Conservation (phyloP, 805 yeast genomes). For the Ogataea pignaliae region DNA sequence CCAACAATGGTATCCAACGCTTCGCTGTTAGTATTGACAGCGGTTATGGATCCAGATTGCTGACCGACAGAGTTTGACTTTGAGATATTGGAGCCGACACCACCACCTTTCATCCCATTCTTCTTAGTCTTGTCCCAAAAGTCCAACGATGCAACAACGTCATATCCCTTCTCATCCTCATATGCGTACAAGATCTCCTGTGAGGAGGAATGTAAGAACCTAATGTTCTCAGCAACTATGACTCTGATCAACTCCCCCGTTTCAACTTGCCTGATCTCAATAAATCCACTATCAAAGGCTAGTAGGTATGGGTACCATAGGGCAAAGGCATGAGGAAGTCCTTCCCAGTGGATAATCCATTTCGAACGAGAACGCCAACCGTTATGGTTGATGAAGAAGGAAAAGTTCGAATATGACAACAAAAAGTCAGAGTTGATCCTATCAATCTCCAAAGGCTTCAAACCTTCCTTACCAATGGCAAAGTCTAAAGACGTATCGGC, state of each 20-base stretch:
- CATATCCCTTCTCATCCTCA: conserved; percentile 86
- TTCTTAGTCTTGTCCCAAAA: conserved; percentile 60
- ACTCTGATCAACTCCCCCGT: conserved; percentile 81
- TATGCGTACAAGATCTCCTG: conserved; percentile 92
- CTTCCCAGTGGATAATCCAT: conserved; percentile 97
- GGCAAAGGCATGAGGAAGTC: conserved; percentile 87
- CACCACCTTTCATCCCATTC: conserved; percentile 19
- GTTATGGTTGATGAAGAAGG: conserved; percentile 88
- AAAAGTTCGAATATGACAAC: conserved; percentile 86
- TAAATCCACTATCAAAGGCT: conserved; percentile 85
- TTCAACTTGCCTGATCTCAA: conserved; percentile 90
- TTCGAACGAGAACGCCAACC: conserved; percentile 96
- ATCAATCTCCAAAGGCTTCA: conserved; percentile 89
- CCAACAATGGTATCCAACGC: not conserved
- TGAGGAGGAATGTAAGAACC: conserved; percentile 83
- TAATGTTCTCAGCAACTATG: conserved; percentile 87
- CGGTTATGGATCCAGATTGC: no score
- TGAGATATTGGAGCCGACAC: not conserved
- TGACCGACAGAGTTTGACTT: not conserved
- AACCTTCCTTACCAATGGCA: conserved; percentile 75
- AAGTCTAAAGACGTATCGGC: conserved; percentile 97
- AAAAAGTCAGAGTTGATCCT: conserved; percentile 85
- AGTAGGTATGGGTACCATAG: conserved; percentile 90
- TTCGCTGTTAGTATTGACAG: no score
- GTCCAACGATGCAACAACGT: conserved; percentile 87